Evolutionary conservation across 176 grass and related monocot genomes (phyloP).

Genomic region (Raddia distichophylla): DNA sequence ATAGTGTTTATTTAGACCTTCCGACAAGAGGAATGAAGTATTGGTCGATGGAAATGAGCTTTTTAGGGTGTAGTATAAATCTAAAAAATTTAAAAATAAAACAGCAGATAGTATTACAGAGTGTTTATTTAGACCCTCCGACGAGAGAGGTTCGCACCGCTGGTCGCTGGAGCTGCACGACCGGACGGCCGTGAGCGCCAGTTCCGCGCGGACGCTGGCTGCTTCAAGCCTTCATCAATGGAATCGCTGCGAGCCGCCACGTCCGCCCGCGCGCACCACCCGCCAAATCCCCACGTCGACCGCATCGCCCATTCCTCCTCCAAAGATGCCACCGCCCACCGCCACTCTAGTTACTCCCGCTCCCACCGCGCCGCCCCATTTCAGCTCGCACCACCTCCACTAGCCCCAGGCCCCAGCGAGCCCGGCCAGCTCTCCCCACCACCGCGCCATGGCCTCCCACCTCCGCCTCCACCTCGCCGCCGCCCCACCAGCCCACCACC

Average conservation of each 20-base stretch:
- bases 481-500: constrained; percentile 24
- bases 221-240: too few relatives aligned
- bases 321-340: constrained; percentile 49
- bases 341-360: neutral
- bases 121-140: too few relatives aligned
- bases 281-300: constrained; percentile 34
- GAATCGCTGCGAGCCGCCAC: neutral
- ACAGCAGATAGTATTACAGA: too few relatives aligned
- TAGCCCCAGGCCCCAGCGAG: neutral
- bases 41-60: too few relatives aligned
- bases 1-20: too few relatives aligned
- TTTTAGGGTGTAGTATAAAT: too few relatives aligned
- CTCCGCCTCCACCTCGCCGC: constrained; percentile 53
- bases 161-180: too few relatives aligned
- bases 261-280: neutral
- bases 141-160: too few relatives aligned
- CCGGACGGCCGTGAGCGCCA: too few relatives aligned
- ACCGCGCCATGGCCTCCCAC: constrained; percentile 46
- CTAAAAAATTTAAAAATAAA: too few relatives aligned
- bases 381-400: neutral
- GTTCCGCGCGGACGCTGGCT: neutral
- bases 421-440: neutral
- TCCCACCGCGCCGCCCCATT: neutral
- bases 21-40: too few relatives aligned
- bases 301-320: constrained; percentile 44